Base-by-base conservation (phyloP, 208 protist genomes). In the Trypanosoma congolense region DNA sequence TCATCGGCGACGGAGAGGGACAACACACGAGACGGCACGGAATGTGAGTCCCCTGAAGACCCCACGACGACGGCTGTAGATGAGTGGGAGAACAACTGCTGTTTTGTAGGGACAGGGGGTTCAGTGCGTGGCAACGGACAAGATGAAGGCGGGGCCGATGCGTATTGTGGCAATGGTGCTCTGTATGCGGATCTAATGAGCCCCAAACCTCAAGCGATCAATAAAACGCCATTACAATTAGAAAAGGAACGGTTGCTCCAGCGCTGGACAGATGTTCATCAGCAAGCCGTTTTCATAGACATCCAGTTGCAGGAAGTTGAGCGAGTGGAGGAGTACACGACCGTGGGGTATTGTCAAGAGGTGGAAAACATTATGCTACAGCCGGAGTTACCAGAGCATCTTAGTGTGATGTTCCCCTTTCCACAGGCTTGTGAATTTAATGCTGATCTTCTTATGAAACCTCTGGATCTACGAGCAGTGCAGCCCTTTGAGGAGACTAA, bases 271-370 rank as follows among this genome's bases (percentile, higher is more conserved):
- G 66, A 65, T 26, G 73, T 90, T 53, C 72, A 80, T 0, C 73
- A 83, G 59, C 57, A 67, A 9, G 76, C 70, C 9, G 70, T 72
- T 33, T 90, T 90, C 48, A 61, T 80, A n/a, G 86, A 93, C 61
- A 76, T 93, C 46, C 55, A 80, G 26, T 56, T 90, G 10, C 86
- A 93, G 63, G 76, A 80, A 48, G 75, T 76, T 25, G 77, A 93
- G 61, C 49, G 64, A 16, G 80, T 93, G 26, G 77, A 82, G 53
- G 47, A 58, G 25, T 53, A 81, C 42, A 80, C 77, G 16, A 41
- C 53, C 36, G 82, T 87, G 38, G 75, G 76, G 63, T 90, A 83
- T 64, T 87, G 77, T 56, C 56, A 65, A 30, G 77, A 90, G 59
- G 81, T 77, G 4, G 80, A 84, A 59, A 31, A 48, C 16, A 65